phyloP scores from a whole-genome alignment of 2,329 filamentous ascomycete species.

The Teratosphaeria viscida region DNA sequence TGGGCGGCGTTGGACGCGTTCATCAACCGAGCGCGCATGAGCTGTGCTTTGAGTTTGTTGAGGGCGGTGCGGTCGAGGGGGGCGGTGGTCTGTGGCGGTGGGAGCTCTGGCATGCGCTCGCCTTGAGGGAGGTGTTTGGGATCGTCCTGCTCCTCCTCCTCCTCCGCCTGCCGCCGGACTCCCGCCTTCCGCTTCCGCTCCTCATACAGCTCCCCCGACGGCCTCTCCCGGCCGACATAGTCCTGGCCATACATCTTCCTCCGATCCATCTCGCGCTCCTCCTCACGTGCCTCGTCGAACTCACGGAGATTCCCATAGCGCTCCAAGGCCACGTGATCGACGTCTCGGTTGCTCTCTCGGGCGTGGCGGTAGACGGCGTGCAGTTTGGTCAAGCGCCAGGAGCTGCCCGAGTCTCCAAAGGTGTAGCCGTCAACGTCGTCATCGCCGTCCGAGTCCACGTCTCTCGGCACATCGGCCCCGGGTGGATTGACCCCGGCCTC shows the following conservation, averaged over 20 bases:
- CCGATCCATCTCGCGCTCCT: constrained; percentile 80
- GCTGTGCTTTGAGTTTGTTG: constrained; percentile 81
- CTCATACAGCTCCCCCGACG: constrained; percentile 73
- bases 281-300: constrained; percentile 89
- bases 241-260: constrained; percentile 72
- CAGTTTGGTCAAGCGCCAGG: constrained; percentile 95
- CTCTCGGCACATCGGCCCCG: constrained; percentile 46
- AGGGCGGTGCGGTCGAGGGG: constrained; percentile 65
- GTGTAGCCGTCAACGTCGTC: constrained; percentile 59
- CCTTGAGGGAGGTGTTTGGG: constrained; percentile 37
- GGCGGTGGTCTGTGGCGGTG: constrained; percentile 38
- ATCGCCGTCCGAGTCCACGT: constrained; percentile 39
- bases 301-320: constrained; percentile 69
- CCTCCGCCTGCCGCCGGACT: constrained; percentile 30
- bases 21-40: constrained; percentile 90
- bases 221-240: constrained; percentile 76
- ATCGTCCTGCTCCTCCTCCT: constrained; percentile 14
- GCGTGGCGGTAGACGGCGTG: constrained; percentile 74
- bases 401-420: constrained; percentile 80
- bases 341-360: constrained; percentile 56
- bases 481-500: constrained; percentile 71
- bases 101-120: constrained; percentile 46
- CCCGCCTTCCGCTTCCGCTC: constrained; percentile 58
- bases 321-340: constrained; percentile 76
- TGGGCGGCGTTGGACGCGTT: constrained; percentile 63